Evolutionary conservation across 2,329 filamentous ascomycete species (phyloP).

Genomic region (Davidsoniella australis): DNA sequence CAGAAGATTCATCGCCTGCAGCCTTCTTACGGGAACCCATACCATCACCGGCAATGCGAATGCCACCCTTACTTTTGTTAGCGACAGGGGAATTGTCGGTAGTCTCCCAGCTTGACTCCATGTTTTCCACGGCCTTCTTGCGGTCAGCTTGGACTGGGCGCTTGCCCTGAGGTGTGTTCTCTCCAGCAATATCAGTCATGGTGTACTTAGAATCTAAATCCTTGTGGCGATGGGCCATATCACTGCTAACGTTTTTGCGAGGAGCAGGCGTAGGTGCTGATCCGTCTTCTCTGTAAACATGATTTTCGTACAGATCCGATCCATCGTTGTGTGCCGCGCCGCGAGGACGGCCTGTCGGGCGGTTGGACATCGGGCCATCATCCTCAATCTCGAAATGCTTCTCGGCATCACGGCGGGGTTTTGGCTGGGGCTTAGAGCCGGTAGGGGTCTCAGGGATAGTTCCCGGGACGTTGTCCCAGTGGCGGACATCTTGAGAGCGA

Average conservation of each 20-base stretch:
- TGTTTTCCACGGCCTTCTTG: slow-evolving; percentile 55
- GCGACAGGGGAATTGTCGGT: slow-evolving; percentile 35
- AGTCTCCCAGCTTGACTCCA: slow-evolving; percentile 46
- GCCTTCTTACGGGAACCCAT: slow-evolving; percentile 35
- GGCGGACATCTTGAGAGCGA: slow-evolving; percentile 52
- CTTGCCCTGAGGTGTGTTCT: slow-evolving; percentile 23
- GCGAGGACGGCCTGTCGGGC: slow-evolving; percentile 35
- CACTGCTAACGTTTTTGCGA: slow-evolving; percentile 17
- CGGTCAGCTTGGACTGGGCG: slow-evolving; percentile 38
- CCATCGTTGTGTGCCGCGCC: slow-evolving; percentile 52
- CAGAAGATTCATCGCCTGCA: slow-evolving; percentile 16
- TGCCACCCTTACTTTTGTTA: slow-evolving; percentile 13
- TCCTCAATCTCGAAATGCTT: slow-evolving; percentile 74
- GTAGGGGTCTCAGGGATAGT: slow-evolving; percentile 35
- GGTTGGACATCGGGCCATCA: slow-evolving; percentile 29
- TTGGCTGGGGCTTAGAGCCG: slow-evolving; percentile 36
- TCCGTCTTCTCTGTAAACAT: slow-evolving; percentile 46
- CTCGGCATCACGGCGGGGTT: slow-evolving; percentile 63
- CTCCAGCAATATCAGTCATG: slow-evolving; percentile 51
- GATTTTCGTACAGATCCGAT: slow-evolving; percentile 41
- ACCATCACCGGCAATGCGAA: slow-evolving; percentile 32
- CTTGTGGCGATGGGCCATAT: slow-evolving; percentile 18
- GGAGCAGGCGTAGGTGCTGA: slow-evolving; percentile 21
- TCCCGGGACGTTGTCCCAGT: slow-evolving; percentile 55
- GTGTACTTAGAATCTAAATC: slow-evolving; percentile 68